Evolutionary conservation across 345 rosid genomes (phyloP).

Genomic region (thale cress (Arabidopsis thaliana)): DNA sequence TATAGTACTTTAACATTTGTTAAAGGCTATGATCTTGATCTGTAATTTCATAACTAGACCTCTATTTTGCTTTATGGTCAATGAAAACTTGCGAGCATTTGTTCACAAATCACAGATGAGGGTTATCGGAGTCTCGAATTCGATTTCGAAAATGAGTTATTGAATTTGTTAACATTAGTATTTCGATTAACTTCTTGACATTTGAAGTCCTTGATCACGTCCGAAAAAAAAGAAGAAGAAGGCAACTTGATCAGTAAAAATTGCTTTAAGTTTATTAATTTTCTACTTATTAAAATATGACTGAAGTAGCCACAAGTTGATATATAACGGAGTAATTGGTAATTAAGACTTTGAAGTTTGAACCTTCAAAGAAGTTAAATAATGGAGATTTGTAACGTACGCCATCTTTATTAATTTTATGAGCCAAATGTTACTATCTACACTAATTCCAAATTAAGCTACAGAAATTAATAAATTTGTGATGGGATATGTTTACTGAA

Average conservation of each 20-base stretch:
- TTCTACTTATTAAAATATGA: neutral
- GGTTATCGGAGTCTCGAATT: neutral
- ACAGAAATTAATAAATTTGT: neutral
- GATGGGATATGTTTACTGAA: neutral
- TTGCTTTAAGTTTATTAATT: neutral
- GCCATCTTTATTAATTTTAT: slow-evolving; percentile 15
- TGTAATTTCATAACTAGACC: neutral
- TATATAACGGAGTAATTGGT: slow-evolving; percentile 3
- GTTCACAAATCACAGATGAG: neutral
- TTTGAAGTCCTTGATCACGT: slow-evolving; percentile 28
- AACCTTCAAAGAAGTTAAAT: slow-evolving; percentile 9
- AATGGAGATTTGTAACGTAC: slow-evolving; percentile 20
- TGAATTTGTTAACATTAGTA: neutral
- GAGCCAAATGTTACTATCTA: neutral
- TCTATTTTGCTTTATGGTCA: neutral
- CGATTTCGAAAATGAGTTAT: neutral
- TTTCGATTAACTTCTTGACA: slow-evolving; percentile 1
- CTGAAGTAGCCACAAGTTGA: slow-evolving; percentile 19
- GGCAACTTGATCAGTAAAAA: neutral
- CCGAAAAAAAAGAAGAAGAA: neutral
- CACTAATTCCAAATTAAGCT: slow-evolving; percentile 13
- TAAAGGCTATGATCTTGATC: neutral
- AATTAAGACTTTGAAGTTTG: neutral
- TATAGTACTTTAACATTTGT: neutral
- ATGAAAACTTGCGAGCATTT: slow-evolving; percentile 1